Evolutionary conservation across 2,329 filamentous ascomycete species (phyloP).

Genomic region (Monosporascus sp.): DNA sequence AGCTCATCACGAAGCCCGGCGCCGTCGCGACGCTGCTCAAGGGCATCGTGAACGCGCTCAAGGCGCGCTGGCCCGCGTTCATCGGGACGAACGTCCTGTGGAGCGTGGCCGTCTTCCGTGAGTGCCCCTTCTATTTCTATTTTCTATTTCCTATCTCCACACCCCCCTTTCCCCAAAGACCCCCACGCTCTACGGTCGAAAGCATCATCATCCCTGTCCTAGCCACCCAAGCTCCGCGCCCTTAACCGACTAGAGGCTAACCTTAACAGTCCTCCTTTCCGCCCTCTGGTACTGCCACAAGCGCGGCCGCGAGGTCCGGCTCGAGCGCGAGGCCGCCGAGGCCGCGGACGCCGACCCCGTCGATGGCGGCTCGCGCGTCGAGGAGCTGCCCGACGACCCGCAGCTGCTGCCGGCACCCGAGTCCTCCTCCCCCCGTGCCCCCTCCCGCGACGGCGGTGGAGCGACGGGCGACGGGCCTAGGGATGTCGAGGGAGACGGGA

Average conservation of each 20-base stretch:
- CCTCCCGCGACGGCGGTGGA: too few species aligned
- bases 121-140: constrained; percentile 12
- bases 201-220: neutral
- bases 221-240: constrained; percentile 24
- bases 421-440: constrained; percentile 11
- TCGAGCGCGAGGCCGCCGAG: constrained; percentile 53
- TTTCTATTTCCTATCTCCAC: neutral
- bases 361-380: constrained; percentile 36
- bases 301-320: constrained; percentile 77
- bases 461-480: neutral
- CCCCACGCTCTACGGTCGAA: neutral
- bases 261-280: constrained; percentile 67
- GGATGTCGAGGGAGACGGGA: neutral
- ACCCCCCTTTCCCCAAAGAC: neutral
- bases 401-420: constrained; percentile 26
- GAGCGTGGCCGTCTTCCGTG: constrained; percentile 82
- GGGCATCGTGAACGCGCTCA: constrained; percentile 85
- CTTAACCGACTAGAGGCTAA: neutral
- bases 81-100: constrained; percentile 88
- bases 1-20: constrained; percentile 81
- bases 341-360: constrained; percentile 33
- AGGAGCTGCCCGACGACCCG: constrained; percentile 47
- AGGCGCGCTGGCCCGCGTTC: constrained; percentile 82
- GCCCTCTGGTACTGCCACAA: constrained; percentile 99
- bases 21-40: constrained; percentile 77